These are phyloP conservation scores for Diutina sp. DNA, from an alignment of 1,139 yeast species.

Conservation along the genomic window DNA sequence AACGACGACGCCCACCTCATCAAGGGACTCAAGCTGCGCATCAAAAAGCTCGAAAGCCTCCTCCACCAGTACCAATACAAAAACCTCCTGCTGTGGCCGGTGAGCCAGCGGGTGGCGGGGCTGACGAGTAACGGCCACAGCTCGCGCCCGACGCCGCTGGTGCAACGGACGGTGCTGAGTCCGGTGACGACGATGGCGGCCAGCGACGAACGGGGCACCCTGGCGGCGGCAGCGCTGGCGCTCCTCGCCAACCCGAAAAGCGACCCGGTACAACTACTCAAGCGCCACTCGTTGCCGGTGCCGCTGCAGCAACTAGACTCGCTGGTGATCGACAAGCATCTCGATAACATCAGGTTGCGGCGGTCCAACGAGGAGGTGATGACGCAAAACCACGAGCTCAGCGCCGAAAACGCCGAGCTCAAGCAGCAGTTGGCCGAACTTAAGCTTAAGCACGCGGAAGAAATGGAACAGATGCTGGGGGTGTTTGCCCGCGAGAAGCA, in stretches of 20 bases:
- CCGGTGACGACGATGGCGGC: neutral
- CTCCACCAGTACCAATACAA: constrained; percentile 55
- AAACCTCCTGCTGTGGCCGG: constrained; percentile 48
- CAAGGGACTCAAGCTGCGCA: constrained; percentile 45
- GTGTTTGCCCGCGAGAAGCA: neutral
- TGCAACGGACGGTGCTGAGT: neutral
- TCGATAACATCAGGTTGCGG: constrained; percentile 27
- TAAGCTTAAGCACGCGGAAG: neutral
- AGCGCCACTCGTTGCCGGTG: neutral
- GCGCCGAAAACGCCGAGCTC: neutral
- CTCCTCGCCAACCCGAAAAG: neutral
- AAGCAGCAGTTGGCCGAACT: constrained; percentile 2
- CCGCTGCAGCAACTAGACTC: neutral
- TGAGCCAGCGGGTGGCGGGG: constrained; percentile 3
- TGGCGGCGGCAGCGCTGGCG: neutral
- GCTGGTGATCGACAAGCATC: constrained; percentile 24
- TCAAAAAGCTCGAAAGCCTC: constrained; percentile 50
- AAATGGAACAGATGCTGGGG: neutral
- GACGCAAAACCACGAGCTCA: neutral
- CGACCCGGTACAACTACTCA: neutral
- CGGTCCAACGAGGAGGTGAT: constrained; percentile 16
- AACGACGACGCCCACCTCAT: constrained; percentile 23
- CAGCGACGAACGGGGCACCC: neutral
- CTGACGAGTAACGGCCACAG: constrained; percentile 9
- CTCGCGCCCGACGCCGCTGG: neutral